Percentiles rank a stretch among this genome's conserved stretches.
phyloP scores from a whole-genome alignment of 2,329 filamentous ascomycete genomes.

The Neofusicoccum laricinum region DNA sequence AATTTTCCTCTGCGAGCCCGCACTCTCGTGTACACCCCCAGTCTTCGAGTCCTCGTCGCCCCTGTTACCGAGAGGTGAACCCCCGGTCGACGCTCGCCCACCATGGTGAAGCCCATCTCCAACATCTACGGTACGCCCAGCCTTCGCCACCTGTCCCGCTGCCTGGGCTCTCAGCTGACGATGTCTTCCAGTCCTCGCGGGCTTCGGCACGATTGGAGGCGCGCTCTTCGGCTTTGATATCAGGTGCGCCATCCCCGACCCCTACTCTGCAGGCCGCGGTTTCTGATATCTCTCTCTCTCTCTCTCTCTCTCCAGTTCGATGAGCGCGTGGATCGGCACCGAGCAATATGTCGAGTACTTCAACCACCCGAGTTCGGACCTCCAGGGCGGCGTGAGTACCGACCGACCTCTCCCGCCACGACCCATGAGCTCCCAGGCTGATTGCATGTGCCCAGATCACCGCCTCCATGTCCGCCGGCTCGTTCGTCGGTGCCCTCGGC shows the following conservation, averaged over 20 bases:
- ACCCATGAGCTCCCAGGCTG: no score
- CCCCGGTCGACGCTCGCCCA: neutral
- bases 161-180: neutral
- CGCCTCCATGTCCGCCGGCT: constrained; percentile 49
- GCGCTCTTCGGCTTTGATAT: constrained; percentile 78
- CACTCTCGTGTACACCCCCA: neutral
- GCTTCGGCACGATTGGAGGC: constrained; percentile 59
- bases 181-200: neutral
- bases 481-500: constrained; percentile 46
- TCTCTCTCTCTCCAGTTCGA: constrained; percentile 28
- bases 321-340: constrained; percentile 49
- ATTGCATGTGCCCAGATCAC: constrained; percentile 33
- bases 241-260: constrained; percentile 31
- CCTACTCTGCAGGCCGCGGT: constrained; percentile 38
- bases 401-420: neutral
- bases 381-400: constrained; percentile 40
- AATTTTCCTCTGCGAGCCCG: neutral
- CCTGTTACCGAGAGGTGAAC: neutral
- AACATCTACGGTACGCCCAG: constrained; percentile 11
- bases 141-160: neutral
- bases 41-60: neutral
- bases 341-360: constrained; percentile 50
- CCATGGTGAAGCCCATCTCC: constrained; percentile 10
- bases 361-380: constrained; percentile 47
- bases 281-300: neutral